These are phyloP conservation scores for Dictyostelium capitatum DNA, from an alignment of 78 protist species.

Conservation along the genomic window DNA sequence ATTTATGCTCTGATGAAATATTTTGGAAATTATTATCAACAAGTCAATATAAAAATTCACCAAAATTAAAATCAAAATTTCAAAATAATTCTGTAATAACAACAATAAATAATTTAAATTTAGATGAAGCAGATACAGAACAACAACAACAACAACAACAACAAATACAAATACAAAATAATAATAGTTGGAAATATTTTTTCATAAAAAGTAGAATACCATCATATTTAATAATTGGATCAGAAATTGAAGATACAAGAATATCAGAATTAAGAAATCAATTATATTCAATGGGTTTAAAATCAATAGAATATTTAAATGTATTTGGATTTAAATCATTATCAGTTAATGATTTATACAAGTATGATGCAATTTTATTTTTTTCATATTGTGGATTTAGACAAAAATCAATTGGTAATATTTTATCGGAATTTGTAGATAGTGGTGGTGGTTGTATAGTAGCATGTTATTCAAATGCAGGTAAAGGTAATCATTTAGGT, in stretches of 20 bases:
- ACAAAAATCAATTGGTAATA: slow-evolving; percentile 49
- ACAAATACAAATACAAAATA: not conserved
- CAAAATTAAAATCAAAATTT: slow-evolving; percentile 41
- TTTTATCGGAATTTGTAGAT: slow-evolving; percentile 43
- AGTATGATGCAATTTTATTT: slow-evolving; percentile 53
- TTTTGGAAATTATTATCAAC: slow-evolving; percentile 49
- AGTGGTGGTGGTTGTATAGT: slow-evolving; percentile 62
- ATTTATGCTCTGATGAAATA: slow-evolving; percentile 42
- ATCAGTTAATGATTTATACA: not conserved
- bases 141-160: not conserved
- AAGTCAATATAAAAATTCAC: slow-evolving; percentile 16
- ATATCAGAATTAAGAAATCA: slow-evolving; percentile 3
- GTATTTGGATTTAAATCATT: slow-evolving; percentile 31
- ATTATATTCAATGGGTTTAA: not conserved
- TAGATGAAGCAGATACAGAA: not conserved
- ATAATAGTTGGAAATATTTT: slow-evolving; percentile 47
- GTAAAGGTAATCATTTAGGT: slow-evolving; percentile 51
- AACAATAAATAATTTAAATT: not conserved
- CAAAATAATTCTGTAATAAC: not conserved
- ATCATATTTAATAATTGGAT: slow-evolving; percentile 43
- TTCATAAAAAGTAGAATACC: slow-evolving; percentile 21
- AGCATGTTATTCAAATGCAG: slow-evolving; percentile 42
- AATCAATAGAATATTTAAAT: slow-evolving; percentile 45
- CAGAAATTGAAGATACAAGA: slow-evolving; percentile 34
- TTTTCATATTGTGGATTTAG: slow-evolving; percentile 69